Evolutionary conservation across 2,329 filamentous ascomycete genomes (phyloP), one percentile per base, ranked within the genome.

Genomic region (Zymoseptoria ardabiliae): DNA sequence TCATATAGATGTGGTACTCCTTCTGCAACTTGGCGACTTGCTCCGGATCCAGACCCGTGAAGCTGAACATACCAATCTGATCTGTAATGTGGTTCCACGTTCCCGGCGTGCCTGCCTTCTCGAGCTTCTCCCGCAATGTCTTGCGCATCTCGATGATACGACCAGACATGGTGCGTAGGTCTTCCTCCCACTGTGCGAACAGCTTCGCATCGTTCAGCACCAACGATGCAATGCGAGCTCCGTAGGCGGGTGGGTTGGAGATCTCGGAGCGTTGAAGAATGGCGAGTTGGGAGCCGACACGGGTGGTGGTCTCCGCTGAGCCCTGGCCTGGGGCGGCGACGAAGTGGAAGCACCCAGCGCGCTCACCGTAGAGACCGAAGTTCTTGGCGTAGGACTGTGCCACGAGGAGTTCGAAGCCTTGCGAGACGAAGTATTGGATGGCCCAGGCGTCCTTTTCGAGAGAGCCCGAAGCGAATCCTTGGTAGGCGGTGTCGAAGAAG

Each of bases 51-150:
- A 95, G 77, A 11, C 90, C 90, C 0, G 90, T 95, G 75, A 96
- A 99, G 75, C 88, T 93, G 79, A 99, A 99, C 94, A 99, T 99
- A 78, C 94, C 94, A 72, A 99, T 99, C 82, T 99, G 94, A 70
- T 95, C 90, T 17, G 92, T 97, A 74, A 99, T 96, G 78, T 99
- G 94, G 72, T 92, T 90, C 94, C 94, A 99, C 13, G 84, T 88
- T 30, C 93, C 93, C 0, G 93, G 93, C 0, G 94, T 97, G 28
- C 84, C 85, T 61, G 93, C 82, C 71, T 86, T 85, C 77, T 97
- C 93, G 10, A 99, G 84, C 76, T 92, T 90, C 58, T 79, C 77
- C 55, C 90, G 84, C 68, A 99, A 79, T 3, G 83, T 85, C 70
- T 85, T 85, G 64, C 94, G 87, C 94, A 97, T 99, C 71, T 85